phyloP scores from a whole-genome alignment of 108 stramenopile genomes.

The Fragilaria radians region DNA sequence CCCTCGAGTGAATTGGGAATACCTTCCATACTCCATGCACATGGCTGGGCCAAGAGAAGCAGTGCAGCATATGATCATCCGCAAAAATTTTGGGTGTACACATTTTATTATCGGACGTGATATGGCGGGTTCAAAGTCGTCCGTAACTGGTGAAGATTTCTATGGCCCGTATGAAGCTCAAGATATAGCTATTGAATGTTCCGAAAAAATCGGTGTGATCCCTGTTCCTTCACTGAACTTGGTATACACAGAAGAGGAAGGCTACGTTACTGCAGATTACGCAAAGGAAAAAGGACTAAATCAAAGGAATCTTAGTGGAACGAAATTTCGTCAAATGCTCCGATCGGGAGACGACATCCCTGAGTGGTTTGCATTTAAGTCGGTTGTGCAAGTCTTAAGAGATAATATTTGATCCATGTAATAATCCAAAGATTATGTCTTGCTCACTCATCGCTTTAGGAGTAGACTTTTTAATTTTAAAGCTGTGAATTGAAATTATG shows the following conservation, averaged over 20 bases:
- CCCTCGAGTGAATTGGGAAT: constrained; percentile 94
- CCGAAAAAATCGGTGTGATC: constrained; percentile 86
- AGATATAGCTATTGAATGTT: constrained; percentile 85
- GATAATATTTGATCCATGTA: constrained; percentile 54
- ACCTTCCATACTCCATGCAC: constrained; percentile 99
- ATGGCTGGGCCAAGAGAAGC: constrained; percentile 99
- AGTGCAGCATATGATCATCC: constrained; percentile 99
- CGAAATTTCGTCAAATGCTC: constrained; percentile 99
- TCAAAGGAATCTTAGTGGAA: constrained; percentile 92
- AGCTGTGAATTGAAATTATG: too few species aligned
- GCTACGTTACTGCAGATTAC: constrained; percentile 96
- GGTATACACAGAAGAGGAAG: constrained; percentile 96
- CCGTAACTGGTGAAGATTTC: constrained; percentile 96
- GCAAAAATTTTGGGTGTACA: constrained; percentile 99
- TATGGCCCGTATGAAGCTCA: constrained; percentile 99
- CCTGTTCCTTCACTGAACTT: constrained; percentile 94
- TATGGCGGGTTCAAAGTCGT: constrained; percentile 98
- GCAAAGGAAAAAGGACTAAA: constrained; percentile 86
- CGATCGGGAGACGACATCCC: constrained; percentile 98
- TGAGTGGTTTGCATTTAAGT: constrained; percentile 99
- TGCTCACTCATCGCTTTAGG: too few species aligned
- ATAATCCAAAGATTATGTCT: too few species aligned
- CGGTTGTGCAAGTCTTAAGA: constrained; percentile 91
- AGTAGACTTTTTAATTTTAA: too few species aligned
- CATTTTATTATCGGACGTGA: constrained; percentile 99